These are phyloP conservation scores for Termitomyces bulborhizus DNA, from an alignment of 768 basidiomycete species.

Conservation along the genomic window DNA sequence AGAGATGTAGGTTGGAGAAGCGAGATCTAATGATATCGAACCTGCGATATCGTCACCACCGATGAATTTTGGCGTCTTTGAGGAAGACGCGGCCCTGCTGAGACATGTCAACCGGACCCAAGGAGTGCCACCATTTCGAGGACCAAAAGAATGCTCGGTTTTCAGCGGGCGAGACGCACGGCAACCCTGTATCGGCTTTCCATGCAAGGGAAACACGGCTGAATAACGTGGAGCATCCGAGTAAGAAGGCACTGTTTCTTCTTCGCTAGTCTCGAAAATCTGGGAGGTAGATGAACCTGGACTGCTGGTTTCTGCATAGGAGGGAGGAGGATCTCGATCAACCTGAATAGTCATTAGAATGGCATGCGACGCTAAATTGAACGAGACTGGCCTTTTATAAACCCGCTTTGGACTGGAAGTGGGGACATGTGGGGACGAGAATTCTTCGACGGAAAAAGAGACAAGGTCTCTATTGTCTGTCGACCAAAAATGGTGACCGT, in stretches of 20 bases:
- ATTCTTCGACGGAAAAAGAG: background rate
- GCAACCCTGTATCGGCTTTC: conserved; percentile 4
- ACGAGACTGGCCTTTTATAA: background rate
- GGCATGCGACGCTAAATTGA: background rate
- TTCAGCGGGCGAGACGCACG: conserved; percentile 4
- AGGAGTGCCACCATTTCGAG: conserved; percentile 2
- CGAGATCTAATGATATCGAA: conserved; percentile 23
- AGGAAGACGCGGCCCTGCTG: conserved; percentile 17
- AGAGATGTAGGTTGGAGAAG: conserved; percentile 21
- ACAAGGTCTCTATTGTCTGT: background rate
- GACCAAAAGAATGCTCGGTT: conserved; percentile 5
- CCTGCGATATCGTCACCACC: conserved; percentile 21
- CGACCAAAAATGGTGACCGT: background rate
- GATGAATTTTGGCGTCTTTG: conserved; percentile 17
- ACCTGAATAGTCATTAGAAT: background rate
- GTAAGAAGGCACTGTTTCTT: background rate
- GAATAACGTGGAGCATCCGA: conserved; percentile 6
- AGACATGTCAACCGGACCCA: conserved; percentile 22
- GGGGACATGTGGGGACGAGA: background rate
- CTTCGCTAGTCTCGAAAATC: background rate
- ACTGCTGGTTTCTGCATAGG: conserved; percentile 1
- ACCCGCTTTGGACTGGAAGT: background rate
- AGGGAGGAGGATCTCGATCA: background rate
- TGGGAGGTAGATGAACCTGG: background rate
- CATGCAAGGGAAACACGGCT: conserved; percentile 9